Evolutionary conservation across 768 basidiomycete species (phyloP).

Genomic region (Tephrocybe sp.): DNA sequence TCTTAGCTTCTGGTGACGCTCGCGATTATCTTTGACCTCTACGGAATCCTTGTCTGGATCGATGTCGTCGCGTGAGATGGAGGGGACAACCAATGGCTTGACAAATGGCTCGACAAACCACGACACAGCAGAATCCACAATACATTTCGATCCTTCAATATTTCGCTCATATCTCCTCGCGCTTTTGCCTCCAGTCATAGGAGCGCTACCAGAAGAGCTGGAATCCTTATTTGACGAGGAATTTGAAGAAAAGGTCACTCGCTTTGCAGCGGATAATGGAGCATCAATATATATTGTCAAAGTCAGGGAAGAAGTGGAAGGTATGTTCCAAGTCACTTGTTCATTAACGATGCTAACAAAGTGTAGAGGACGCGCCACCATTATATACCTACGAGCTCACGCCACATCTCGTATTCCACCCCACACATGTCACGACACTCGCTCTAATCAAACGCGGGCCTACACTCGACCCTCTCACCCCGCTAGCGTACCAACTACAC

Average conservation of each 20-base stretch:
- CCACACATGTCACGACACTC: conserved; percentile 79
- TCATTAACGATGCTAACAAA: conserved; percentile 10
- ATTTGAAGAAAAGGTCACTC: conserved; percentile 71
- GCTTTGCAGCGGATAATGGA: conserved; percentile 74
- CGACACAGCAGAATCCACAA: conserved; percentile 22
- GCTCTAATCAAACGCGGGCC: conserved; percentile 93
- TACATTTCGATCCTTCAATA: conserved; percentile 62
- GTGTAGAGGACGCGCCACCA: conserved; percentile 62
- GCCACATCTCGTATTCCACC: conserved; percentile 73
- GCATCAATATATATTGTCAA: conserved; percentile 84
- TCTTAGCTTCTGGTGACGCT: conserved; percentile 16
- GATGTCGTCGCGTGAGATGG: conserved; percentile 21
- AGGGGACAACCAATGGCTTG: conserved; percentile 22
- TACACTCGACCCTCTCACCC: conserved; percentile 73
- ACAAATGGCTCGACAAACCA: conserved; percentile 26
- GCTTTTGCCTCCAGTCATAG: conserved; percentile 80
- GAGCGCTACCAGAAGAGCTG: conserved; percentile 63
- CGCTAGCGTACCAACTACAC: conserved; percentile 84
- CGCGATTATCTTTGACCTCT: conserved; percentile 10
- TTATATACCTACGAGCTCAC: conserved; percentile 67
- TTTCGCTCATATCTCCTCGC: conserved; percentile 71
- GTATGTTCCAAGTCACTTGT: conserved; percentile 34
- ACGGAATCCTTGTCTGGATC: conserved; percentile 12
- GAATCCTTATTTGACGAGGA: conserved; percentile 66
- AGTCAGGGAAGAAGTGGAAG: conserved; percentile 69